These are phyloP conservation scores for Aristolochia contorta DNA, from an alignment of 164 flowering plant genomes.

Conservation along the genomic window DNA sequence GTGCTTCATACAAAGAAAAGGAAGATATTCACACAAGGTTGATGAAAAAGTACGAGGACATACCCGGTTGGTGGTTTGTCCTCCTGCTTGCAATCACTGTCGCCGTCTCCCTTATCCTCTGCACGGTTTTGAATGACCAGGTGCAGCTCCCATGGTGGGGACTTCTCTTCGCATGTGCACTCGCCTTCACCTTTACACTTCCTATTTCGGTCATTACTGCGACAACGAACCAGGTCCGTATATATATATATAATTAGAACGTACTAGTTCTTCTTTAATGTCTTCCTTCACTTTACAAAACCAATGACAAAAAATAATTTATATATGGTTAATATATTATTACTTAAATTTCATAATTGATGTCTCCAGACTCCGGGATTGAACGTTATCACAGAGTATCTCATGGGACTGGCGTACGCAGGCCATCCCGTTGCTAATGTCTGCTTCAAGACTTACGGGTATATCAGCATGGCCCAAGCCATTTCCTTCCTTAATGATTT, in stretches of 20 bases:
- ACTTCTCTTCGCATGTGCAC: conserved; percentile 46
- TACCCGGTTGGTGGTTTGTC: conserved; percentile 73
- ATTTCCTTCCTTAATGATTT: conserved; percentile 62
- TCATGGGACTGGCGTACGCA: conserved; percentile 50
- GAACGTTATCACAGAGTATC: conserved; percentile 63
- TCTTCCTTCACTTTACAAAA: too few species aligned
- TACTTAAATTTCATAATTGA: too few species aligned
- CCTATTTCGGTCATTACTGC: conserved; percentile 80
- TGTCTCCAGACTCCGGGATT: conserved; percentile 56
- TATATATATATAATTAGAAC: too few species aligned
- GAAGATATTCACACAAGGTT: conserved; percentile 65
- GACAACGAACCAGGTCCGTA: conserved; percentile 69
- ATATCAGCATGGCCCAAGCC: conserved; percentile 75
- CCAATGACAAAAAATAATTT: too few species aligned
- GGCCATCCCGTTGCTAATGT: conserved; percentile 70
- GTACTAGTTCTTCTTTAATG: too few species aligned
- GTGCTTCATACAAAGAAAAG: conserved; percentile 27
- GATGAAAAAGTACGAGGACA: conserved; percentile 59
- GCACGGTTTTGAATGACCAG: conserved; percentile 48
- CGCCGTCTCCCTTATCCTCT: conserved; percentile 38
- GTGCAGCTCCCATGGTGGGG: conserved; percentile 94
- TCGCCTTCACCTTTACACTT: conserved; percentile 63
- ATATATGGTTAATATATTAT: too few species aligned
- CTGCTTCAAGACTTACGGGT: conserved; percentile 72
- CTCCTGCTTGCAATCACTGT: conserved; percentile 30